A percentile compares a stretch with the other conserved stretches of the same genome.
These are phyloP conservation scores for Ceratobasidium sp. DNA, from an alignment of 1,284 basidiomycete genomes.

Conservation along the genomic window DNA sequence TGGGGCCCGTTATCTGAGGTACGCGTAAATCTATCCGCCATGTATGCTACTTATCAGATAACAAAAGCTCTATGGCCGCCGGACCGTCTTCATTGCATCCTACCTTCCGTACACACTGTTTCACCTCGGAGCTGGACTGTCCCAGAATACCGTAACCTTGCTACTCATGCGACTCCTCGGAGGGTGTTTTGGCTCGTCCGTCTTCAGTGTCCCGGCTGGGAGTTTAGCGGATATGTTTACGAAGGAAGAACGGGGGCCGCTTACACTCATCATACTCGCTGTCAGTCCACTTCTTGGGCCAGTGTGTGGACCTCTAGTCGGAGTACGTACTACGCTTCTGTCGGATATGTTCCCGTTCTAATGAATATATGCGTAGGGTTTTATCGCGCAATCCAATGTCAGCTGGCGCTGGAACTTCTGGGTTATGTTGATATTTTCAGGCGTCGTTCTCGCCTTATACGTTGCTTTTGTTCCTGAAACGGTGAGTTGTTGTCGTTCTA, in stretches of 20 bases:
- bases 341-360: neutral
- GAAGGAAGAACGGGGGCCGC: slow-evolving; percentile 28
- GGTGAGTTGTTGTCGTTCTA: neutral
- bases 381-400: slow-evolving; percentile 29
- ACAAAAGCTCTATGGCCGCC: slow-evolving; percentile 35
- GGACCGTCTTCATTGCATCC: slow-evolving; percentile 17
- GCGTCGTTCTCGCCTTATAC: slow-evolving; percentile 8
- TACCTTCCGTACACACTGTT: slow-evolving; percentile 40
- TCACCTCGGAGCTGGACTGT: slow-evolving; percentile 35
- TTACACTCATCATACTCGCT: slow-evolving; percentile 22
- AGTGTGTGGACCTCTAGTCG: slow-evolving; percentile 39
- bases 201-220: slow-evolving; percentile 32
- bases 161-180: slow-evolving; percentile 35
- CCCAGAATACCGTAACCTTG: slow-evolving; percentile 22
- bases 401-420: slow-evolving; percentile 45
- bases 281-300: slow-evolving; percentile 35
- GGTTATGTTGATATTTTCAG: slow-evolving; percentile 42
- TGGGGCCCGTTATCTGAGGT: slow-evolving; percentile 44
- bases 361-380: slow-evolving; percentile 15
- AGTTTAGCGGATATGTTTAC: slow-evolving; percentile 38
- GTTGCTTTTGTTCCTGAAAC: slow-evolving; percentile 40
- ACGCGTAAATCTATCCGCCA: neutral
- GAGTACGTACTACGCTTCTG: neutral
- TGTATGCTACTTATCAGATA: neutral
- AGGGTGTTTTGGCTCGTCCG: slow-evolving; percentile 40